Conservation (phyloP, 176 grass and related monocot genomes). For the Zea mays region Zm-B73-REFERENCE-NAM-5.0 NC_050096.1:258435001-258435500, state of each 20-base stretch:
- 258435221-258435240: slow-evolving; percentile 22
- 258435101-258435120: background rate
- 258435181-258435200: slow-evolving; percentile 30
- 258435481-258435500: background rate
- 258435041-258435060: slow-evolving; percentile 65
- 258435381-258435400: background rate
- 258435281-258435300: slow-evolving; percentile 26
- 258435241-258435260: slow-evolving; percentile 17
- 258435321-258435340: slow-evolving; percentile 4
- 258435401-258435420: background rate
- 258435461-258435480: background rate
- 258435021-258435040: background rate
- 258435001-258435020: background rate
- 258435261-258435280: slow-evolving; percentile 49
- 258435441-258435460: background rate
- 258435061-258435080: slow-evolving; percentile 93
- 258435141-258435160: slow-evolving; percentile 30
- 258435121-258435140: slow-evolving; percentile 31
- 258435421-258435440: background rate
- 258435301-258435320: background rate
- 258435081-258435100: slow-evolving; percentile 51
- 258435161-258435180: slow-evolving; percentile 20
- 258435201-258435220: slow-evolving; percentile 1
- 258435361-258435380: slow-evolving; percentile 20
- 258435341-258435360: slow-evolving; percentile 9